Percentiles rank a stretch among this genome's conserved stretches.
phyloP scores from a whole-genome alignment of 192 early-diverging fungal genomes.

The Coemansia sp. region DNA sequence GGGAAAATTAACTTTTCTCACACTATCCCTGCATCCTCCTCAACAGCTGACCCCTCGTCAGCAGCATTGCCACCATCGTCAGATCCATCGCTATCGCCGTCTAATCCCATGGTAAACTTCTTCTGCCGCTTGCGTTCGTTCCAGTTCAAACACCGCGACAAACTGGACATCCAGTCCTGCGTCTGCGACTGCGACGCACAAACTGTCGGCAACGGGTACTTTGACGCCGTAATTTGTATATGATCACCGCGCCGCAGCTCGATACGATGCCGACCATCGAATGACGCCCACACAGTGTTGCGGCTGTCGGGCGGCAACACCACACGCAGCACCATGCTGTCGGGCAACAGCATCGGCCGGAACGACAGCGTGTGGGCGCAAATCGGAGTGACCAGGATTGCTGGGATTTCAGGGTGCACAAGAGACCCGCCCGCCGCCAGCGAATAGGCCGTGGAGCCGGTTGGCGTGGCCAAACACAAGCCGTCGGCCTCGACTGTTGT shows the following conservation, averaged over 20 bases:
- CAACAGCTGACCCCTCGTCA: slow-evolving; percentile 6
- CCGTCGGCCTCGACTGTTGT: slow-evolving; percentile 98
- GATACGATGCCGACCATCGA: slow-evolving; percentile 91
- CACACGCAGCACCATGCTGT: slow-evolving; percentile 86
- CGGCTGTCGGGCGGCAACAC: slow-evolving; percentile 81
- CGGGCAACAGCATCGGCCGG: slow-evolving; percentile 94
- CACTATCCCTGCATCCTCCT: neutral
- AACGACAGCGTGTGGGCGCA: slow-evolving; percentile 93
- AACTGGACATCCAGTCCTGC: slow-evolving; percentile 88
- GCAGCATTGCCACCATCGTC: slow-evolving; percentile 6
- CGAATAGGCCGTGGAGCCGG: slow-evolving; percentile 87
- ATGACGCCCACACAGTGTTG: slow-evolving; percentile 88
- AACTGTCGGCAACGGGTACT: slow-evolving; percentile 86
- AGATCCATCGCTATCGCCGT: slow-evolving; percentile 8
- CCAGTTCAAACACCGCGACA: slow-evolving; percentile 87
- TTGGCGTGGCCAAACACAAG: slow-evolving; percentile 90
- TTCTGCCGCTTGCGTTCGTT: slow-evolving; percentile 92
- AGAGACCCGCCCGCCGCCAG: slow-evolving; percentile 93
- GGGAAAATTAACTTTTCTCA: neutral
- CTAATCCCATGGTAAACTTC: slow-evolving; percentile 36
- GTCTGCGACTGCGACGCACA: slow-evolving; percentile 67
- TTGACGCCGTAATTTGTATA: slow-evolving; percentile 81
- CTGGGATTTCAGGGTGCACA: slow-evolving; percentile 93
- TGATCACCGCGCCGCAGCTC: slow-evolving; percentile 86
- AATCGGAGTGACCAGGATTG: slow-evolving; percentile 89